These are phyloP conservation scores for Cercospora zeae-maydis DNA, from an alignment of 2,329 filamentous ascomycete genomes.

Conservation along the genomic window DNA sequence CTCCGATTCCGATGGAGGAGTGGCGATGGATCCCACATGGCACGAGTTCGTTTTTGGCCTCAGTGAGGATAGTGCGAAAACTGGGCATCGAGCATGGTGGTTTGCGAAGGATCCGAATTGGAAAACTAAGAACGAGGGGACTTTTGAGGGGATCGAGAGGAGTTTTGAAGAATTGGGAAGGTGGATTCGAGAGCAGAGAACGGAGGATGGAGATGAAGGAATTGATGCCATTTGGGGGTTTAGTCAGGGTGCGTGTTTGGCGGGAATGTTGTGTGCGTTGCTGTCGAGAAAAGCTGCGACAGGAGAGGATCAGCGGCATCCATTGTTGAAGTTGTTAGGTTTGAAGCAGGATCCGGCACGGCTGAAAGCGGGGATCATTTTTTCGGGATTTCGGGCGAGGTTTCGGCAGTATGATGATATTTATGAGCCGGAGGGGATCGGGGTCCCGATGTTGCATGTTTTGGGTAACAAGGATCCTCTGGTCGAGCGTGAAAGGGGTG, in stretches of 20 bases:
- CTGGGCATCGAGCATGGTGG: slow-evolving; percentile 26
- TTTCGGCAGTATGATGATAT: slow-evolving; percentile 23
- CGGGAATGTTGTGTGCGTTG: slow-evolving; percentile 23
- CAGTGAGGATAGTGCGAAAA: background rate
- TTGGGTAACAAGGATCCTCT: slow-evolving; percentile 22
- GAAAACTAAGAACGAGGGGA: slow-evolving; percentile 15
- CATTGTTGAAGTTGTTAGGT: slow-evolving; percentile 15
- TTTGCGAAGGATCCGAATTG: slow-evolving; percentile 20
- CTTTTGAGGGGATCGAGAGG: slow-evolving; percentile 22
- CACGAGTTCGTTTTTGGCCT: slow-evolving; percentile 18
- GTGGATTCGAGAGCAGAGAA: slow-evolving; percentile 9
- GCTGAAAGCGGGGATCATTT: slow-evolving; percentile 21
- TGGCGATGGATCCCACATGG: slow-evolving; percentile 22
- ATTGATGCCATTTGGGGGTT: slow-evolving; percentile 24
- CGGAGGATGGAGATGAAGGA: slow-evolving; percentile 6
- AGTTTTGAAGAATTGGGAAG: slow-evolving; percentile 17
- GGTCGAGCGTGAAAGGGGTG: slow-evolving; percentile 23
- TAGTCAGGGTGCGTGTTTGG: slow-evolving; percentile 24
- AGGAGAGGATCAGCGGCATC: background rate
- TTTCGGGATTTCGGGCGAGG: slow-evolving; percentile 23
- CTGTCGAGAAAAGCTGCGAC: slow-evolving; percentile 11
- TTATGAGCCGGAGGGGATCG: slow-evolving; percentile 21
- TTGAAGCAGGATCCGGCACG: background rate
- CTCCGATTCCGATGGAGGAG: slow-evolving; percentile 10
- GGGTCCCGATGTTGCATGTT: slow-evolving; percentile 23